Evolutionary conservation across 768 basidiomycete genomes (phyloP), one percentile per base, ranked within the genome.

Genomic region (Favolaschia claudopus): DNA sequence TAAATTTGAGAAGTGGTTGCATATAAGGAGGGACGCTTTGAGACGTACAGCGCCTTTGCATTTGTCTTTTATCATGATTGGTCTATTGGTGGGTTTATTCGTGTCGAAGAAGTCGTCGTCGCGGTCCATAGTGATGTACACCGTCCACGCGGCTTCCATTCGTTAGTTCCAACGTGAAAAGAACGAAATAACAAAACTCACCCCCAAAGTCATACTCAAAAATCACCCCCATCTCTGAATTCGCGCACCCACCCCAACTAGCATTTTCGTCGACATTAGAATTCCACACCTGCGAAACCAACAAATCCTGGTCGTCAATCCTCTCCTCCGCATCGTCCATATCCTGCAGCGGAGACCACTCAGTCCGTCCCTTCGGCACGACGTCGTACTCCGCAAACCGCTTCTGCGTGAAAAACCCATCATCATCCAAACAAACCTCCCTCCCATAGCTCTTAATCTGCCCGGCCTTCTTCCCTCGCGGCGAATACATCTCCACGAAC

Each of bases 201-300:
- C 53, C 32, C n/a, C 53, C 53, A 14, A 54, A 32, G 28, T 54
- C 53, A 19, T 54, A 54, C 53, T 54, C 53, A 14, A 29, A 54
- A 4, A 44, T 43, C 13, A 54, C 25, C 15, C 33, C 53, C 17
- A 53, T 43, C 33, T 54, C 32, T 43, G 36, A 44, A 28, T 54
- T 44, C 42, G 3, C 10, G 24, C 53, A 54, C 42, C 32, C 53
- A 1, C 53, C 53, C 33, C 45, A 34, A 27, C 53, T 54, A 4
- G 28, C 40, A 36, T 54, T 54, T 34, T 15, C 37, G 17, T 27
- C 12, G 33, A 43, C n/a, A 28, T 42, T 40, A 24, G 29, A 12
- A 31, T 54, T 53, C 51, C 53, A 54, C 31, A 54, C 53, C 43
- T 54, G 53, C 42, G 53, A 54, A 17, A 54, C 24, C 7, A 40